phyloP scores from a whole-genome alignment of 164 flowering plant species.

The Paratinospora sagittata region DNA sequence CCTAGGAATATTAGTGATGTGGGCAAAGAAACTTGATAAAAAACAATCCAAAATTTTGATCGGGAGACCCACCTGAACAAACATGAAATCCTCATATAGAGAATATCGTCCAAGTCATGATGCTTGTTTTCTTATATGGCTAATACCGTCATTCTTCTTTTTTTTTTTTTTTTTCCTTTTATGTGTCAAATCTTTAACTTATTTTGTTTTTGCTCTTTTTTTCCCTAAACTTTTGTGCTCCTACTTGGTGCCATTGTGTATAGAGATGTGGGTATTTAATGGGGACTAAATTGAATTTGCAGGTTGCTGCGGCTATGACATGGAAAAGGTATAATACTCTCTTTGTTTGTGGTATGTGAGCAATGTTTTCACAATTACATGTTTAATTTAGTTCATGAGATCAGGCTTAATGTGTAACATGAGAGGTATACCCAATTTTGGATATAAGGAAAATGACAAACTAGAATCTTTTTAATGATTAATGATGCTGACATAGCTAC shows the following conservation, averaged over 20 bases:
- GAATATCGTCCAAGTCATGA: too few relatives aligned
- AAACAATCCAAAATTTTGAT: too few relatives aligned
- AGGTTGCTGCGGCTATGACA: conserved; percentile 69
- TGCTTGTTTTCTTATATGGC: background rate
- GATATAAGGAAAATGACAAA: background rate
- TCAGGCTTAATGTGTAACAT: background rate
- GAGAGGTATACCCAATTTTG: background rate
- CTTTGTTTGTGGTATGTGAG: background rate
- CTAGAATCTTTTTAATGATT: background rate
- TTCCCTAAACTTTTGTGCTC: background rate
- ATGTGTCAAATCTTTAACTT: background rate
- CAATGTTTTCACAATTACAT: background rate
- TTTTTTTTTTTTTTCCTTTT: background rate
- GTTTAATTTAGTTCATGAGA: background rate
- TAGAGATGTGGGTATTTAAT: background rate
- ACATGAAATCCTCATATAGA: background rate
- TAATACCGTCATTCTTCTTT: background rate
- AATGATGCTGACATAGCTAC: background rate
- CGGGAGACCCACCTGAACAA: too few relatives aligned
- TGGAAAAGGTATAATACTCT: conserved; percentile 44
- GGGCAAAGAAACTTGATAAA: background rate
- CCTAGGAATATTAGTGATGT: background rate
- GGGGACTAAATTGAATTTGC: conserved; percentile 26
- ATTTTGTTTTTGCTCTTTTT: background rate
- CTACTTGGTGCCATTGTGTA: too few relatives aligned